Evolutionary conservation across 164 flowering plant species (phyloP), one percentile per base, ranked within the genome.

Genomic region (Magnolia kwangsiensis): DNA sequence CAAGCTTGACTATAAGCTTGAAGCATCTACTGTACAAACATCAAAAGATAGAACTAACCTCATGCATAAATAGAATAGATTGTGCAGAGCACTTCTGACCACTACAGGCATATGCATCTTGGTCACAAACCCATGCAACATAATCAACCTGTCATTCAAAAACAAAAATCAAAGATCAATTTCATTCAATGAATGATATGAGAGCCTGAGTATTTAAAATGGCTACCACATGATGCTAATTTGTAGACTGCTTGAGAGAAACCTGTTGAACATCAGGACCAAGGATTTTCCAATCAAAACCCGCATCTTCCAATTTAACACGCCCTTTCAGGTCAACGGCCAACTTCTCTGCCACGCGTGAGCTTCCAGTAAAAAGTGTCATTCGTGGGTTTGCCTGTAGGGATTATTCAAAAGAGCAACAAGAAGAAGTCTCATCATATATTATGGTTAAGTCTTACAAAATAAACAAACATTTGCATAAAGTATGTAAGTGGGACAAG

Each of bases 51-150:
- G 23, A 7, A 31, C 87, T 77, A 71, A 94, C 98, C 97, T 94
- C 98, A 77, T 94, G 99, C 95, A 94, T 91, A 82, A 94, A 96
- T 18, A 96, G 81, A 68, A 96, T 85, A 63, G 99, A 96, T 74
- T 92, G 98, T 37, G 99, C 98, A 50, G 99, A 96, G 79, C 99
- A 96, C 81, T 96, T 96, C 79, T 96, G 98, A 70, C 99, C 99
- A 81, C 98, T 96, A 84, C 98, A 96, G 63, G 98, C 99, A 82
- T 93, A 92, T 58, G 99, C 99, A 89, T 96, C 99, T 85, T 96
- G 99, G 81, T 96, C 99, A 80, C 99, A 96, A 6, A 94, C 97
- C 98, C 98, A 96, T 74, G 98, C 92, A 80, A 94, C 90, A 83
- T 96, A 96, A 77, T 94, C 98, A 73, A 88, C 96, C 99, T 96